Evolutionary conservation across 345 rosid species (phyloP).

Genomic region (Physaria fendleri): DNA sequence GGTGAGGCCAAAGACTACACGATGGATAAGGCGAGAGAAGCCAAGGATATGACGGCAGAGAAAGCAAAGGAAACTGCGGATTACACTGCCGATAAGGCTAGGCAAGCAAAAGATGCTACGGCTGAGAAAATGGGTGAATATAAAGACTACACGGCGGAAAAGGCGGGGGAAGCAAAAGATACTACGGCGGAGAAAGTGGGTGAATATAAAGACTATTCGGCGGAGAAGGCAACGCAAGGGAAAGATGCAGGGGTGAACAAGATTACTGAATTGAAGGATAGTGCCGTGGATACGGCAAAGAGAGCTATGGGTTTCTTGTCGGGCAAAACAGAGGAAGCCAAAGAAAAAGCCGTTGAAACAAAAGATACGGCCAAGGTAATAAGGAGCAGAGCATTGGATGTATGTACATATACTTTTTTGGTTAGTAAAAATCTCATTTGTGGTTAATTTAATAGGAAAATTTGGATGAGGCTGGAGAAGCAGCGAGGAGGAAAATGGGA

Average conservation of each 20-base stretch:
- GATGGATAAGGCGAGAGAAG: no score
- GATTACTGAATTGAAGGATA: slow-evolving; percentile 41
- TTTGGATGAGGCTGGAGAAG: slow-evolving; percentile 42
- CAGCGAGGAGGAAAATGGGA: slow-evolving; percentile 43
- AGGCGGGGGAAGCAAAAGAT: slow-evolving; percentile 22
- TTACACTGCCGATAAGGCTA: slow-evolving; percentile 1
- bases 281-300: slow-evolving; percentile 50
- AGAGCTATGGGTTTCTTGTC: slow-evolving; percentile 49
- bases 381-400: no score
- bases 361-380: slow-evolving; percentile 37
- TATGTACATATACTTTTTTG: no score
- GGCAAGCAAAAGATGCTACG: neutral
- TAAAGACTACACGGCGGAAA: slow-evolving; percentile 21
- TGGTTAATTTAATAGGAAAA: slow-evolving; percentile 25
- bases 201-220: slow-evolving; percentile 10
- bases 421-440: no score
- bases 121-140: slow-evolving; percentile 18
- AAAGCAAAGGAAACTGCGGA: neutral
- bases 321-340: slow-evolving; percentile 49
- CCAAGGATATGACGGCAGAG: slow-evolving; percentile 6
- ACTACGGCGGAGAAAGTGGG: slow-evolving; percentile 2
- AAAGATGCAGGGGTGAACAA: slow-evolving; percentile 34
- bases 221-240: slow-evolving; percentile 30
- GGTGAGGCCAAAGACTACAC: no score
- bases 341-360: slow-evolving; percentile 45